These are phyloP conservation scores for Nemania diffusa DNA, from an alignment of 2,329 filamentous ascomycete genomes.

Conservation along the genomic window DNA sequence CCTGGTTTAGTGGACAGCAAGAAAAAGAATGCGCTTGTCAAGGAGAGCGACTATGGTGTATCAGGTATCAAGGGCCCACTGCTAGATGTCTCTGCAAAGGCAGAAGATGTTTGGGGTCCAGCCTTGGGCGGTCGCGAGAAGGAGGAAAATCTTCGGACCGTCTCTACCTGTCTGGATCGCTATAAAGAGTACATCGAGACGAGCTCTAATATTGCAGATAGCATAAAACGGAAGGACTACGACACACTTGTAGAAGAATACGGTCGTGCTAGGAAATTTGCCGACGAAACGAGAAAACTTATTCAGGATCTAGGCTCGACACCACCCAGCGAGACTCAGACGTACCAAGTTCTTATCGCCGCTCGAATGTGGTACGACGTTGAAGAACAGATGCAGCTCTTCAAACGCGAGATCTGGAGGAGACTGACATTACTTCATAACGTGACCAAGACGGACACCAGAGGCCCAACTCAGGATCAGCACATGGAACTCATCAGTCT, in stretches of 20 bases:
- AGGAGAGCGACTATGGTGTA: constrained; percentile 92
- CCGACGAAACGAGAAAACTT: constrained; percentile 79
- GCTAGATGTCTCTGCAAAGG: constrained; percentile 90
- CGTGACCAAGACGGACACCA: constrained; percentile 58
- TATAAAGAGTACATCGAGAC: constrained; percentile 86
- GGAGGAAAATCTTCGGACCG: constrained; percentile 84
- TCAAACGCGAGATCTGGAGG: constrained; percentile 92
- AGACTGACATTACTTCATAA: constrained; percentile 76
- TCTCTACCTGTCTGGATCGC: constrained; percentile 79
- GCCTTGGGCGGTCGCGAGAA: constrained; percentile 91
- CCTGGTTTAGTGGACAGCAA: constrained; percentile 62
- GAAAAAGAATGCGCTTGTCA: constrained; percentile 89
- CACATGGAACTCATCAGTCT: constrained; percentile 92
- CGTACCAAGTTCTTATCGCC: constrained; percentile 87
- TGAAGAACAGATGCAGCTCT: constrained; percentile 82
- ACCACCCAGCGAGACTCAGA: constrained; percentile 77
- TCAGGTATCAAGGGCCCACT: constrained; percentile 88
- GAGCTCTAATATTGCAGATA: constrained; percentile 79
- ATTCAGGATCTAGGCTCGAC: constrained; percentile 65
- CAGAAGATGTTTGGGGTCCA: constrained; percentile 97
- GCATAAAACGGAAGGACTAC: constrained; percentile 91
- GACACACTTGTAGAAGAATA: constrained; percentile 89
- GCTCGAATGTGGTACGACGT: constrained; percentile 96
- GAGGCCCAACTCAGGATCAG: constrained; percentile 74
- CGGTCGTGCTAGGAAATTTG: constrained; percentile 80